Percentiles rank a stretch among this genome's conserved stretches.
Conservation (phyloP, 2,329 filamentous ascomycete species). For the Lachnellula hyalina region DNA sequence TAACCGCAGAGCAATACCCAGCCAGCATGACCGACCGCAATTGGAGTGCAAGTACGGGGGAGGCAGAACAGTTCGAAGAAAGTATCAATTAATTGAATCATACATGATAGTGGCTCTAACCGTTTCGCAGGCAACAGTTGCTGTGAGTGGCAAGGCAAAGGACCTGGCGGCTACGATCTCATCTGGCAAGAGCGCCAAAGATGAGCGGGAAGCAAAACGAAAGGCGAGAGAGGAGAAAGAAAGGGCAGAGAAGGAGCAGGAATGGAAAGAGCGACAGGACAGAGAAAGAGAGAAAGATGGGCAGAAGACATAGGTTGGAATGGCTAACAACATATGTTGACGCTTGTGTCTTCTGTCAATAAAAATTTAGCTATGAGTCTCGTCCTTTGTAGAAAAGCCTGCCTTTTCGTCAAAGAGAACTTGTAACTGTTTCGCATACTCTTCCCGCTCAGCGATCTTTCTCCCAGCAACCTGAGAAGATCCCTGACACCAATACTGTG, state of each 20-base stretch:
- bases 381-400: constrained; percentile 10
- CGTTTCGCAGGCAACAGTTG: constrained; percentile 18
- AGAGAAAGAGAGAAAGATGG: constrained; percentile 15
- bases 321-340: constrained; percentile 8
- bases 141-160: constrained; percentile 15
- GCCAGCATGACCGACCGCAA: constrained; percentile 10
- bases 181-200: constrained; percentile 16
- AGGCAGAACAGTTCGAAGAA: constrained; percentile 12
- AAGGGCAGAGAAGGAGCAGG: constrained; percentile 12
- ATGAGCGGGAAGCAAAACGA: constrained; percentile 13
- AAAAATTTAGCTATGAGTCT: constrained; percentile 5
- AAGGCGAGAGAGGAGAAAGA: constrained; percentile 14
- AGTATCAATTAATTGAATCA: constrained; percentile 11
- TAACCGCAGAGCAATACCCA: too few relatives aligned
- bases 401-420: constrained; percentile 10
- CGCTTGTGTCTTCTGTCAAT: constrained; percentile 5
- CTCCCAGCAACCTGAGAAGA: constrained; percentile 17
- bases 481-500: constrained; percentile 19
- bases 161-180: constrained; percentile 16
- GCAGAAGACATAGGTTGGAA: constrained; percentile 8
- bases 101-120: constrained; percentile 9
- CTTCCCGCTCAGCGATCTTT: constrained; percentile 14
- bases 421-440: constrained; percentile 13
- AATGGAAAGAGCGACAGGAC: constrained; percentile 15
- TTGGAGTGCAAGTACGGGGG: constrained; percentile 15